Conservation (phyloP, 192 early-diverging fungal genomes). For the Podila horticola region DNA sequence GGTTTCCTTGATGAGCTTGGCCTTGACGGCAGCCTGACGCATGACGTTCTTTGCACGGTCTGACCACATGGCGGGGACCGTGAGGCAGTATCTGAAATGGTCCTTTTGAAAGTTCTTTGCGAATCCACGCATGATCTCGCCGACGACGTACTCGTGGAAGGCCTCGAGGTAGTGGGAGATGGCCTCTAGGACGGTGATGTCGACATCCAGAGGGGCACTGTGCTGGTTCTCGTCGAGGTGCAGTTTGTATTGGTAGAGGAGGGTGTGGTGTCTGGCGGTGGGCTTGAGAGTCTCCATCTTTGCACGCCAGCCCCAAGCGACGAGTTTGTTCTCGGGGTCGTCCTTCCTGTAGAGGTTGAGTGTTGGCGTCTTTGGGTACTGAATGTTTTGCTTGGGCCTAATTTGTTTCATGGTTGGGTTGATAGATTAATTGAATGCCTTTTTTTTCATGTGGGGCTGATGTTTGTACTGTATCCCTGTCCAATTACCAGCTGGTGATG, state of each 20-base stretch:
- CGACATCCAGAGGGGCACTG: conserved; percentile 37
- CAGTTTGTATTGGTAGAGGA: conserved; percentile 58
- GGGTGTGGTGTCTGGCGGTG: conserved; percentile 23
- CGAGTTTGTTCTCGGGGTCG: conserved; percentile 11
- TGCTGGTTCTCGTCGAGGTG: conserved; percentile 54
- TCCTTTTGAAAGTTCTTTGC: conserved; percentile 49
- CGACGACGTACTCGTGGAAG: conserved; percentile 43
- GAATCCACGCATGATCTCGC: conserved; percentile 51
- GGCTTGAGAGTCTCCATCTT: conserved; percentile 35
- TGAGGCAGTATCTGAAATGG: conserved; percentile 43
- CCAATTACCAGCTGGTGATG: conserved; percentile 19
- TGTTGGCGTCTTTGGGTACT: conserved; percentile 54
- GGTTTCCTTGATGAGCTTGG: conserved; percentile 29
- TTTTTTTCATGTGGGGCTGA: not conserved
- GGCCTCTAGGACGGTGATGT: conserved; percentile 50
- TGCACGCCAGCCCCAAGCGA: conserved; percentile 27
- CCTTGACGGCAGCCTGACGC: conserved; percentile 46
- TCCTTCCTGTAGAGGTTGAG: conserved; percentile 22
- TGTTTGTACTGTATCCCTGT: not conserved
- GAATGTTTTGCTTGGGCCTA: conserved; percentile 36
- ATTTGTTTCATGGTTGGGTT: not conserved
- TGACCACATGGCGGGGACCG: conserved; percentile 20
- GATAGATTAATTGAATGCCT: not conserved
- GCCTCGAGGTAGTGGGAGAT: conserved; percentile 54
- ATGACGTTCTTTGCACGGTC: conserved; percentile 48